Conservation (phyloP, 176 grass and related monocot species). For the Oryza meyeriana region DNA sequence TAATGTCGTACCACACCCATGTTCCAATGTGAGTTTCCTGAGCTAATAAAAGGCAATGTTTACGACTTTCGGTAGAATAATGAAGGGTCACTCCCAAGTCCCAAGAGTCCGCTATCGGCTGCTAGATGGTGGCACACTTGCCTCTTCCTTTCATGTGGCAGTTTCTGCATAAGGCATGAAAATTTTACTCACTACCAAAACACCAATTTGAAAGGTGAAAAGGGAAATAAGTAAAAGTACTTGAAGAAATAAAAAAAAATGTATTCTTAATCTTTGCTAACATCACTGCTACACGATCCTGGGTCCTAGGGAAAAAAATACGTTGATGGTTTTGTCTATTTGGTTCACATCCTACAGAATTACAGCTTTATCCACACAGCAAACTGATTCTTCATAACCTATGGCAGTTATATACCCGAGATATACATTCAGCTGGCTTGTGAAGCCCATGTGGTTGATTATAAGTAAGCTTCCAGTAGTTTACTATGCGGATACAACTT, state of each 20-base stretch:
- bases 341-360: not conserved
- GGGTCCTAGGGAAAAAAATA: not conserved
- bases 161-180: not conserved
- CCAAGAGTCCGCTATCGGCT: not conserved
- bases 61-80: not conserved
- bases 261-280: not conserved
- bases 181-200: not conserved
- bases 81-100: not conserved
- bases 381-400: constrained; percentile 27
- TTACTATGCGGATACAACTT: not conserved
- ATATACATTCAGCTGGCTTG: constrained; percentile 99
- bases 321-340: not conserved
- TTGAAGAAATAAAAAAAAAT: not conserved
- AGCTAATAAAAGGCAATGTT: not conserved
- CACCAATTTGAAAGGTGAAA: not conserved
- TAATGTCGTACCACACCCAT: constrained; percentile 86
- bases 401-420: constrained; percentile 88
- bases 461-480: constrained; percentile 66
- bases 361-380: not conserved
- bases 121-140: not conserved
- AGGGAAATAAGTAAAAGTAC: not conserved
- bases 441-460: constrained; percentile 93
- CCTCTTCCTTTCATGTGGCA: not conserved
- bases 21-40: constrained; percentile 71
- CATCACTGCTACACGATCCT: not conserved